These are phyloP conservation scores for Ascoidea asiatica DNA, from an alignment of 805 yeast species.

Conservation along the genomic window DNA sequence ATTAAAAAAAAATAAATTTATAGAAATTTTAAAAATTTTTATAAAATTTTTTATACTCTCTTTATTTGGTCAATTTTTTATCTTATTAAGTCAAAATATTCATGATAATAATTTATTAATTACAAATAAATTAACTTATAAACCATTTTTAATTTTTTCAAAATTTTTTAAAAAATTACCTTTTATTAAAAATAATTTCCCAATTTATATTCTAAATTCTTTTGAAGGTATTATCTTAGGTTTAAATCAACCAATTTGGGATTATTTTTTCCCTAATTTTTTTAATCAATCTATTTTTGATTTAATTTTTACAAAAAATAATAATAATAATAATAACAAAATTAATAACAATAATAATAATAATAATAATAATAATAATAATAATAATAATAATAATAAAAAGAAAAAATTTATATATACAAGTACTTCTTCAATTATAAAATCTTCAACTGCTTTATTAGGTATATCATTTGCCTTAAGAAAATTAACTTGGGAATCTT, in stretches of 20 bases:
- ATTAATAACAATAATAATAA: no score
- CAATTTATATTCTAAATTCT: not conserved
- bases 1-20: no score
- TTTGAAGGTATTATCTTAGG: constrained; percentile 8
- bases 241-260: constrained; percentile 6
- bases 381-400: no score
- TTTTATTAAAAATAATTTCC: not conserved
- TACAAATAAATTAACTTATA: not conserved
- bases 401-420: no score
- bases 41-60: not conserved
- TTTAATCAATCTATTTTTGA: constrained; percentile 3
- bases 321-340: not conserved
- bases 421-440: constrained; percentile 11
- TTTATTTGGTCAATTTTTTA: no score
- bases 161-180: not conserved
- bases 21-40: no score
- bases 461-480: constrained; percentile 64
- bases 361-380: no score
- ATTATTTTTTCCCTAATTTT: constrained; percentile 3
- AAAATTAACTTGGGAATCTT: constrained; percentile 54
- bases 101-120: no score
- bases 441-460: constrained; percentile 43
- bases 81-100: not conserved
- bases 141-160: constrained; percentile 4
- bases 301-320: constrained; percentile 1